phyloP scores from a whole-genome alignment of 2,329 filamentous ascomycete genomes.

The Phoma sp. region DNA sequence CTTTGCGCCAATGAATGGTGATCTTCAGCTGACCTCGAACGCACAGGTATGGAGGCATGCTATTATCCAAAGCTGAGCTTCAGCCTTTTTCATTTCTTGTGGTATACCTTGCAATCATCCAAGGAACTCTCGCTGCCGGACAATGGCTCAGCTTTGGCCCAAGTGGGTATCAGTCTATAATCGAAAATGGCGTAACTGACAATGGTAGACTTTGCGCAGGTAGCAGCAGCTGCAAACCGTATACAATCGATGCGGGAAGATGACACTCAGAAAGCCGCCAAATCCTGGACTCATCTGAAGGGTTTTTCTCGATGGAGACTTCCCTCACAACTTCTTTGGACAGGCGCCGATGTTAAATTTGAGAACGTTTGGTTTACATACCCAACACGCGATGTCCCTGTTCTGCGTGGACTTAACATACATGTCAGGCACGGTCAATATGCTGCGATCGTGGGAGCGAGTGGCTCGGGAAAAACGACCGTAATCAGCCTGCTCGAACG shows the following conservation, averaged over 20 bases:
- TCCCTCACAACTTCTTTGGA: constrained; percentile 15
- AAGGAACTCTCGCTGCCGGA: constrained; percentile 35
- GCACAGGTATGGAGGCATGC: constrained; percentile 33
- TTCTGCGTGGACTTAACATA: constrained; percentile 65
- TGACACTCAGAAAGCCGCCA: background rate
- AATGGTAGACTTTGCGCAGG: constrained; percentile 34
- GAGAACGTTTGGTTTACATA: constrained; percentile 81
- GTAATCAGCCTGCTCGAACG: constrained; percentile 89
- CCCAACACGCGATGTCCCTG: constrained; percentile 81
- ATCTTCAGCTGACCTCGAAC: background rate
- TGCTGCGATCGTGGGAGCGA: constrained; percentile 61
- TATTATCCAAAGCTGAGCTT: constrained; percentile 24
- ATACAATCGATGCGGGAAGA: constrained; percentile 23
- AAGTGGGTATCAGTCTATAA: constrained; percentile 20
- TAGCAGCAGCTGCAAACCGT: constrained; percentile 27
- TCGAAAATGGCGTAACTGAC: background rate
- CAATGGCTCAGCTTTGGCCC: constrained; percentile 37
- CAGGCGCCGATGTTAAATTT: constrained; percentile 66
- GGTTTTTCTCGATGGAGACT: constrained; percentile 15
- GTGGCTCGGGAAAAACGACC: constrained; percentile 90
- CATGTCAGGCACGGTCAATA: constrained; percentile 60
- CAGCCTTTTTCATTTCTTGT: constrained; percentile 29
- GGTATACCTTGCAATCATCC: constrained; percentile 35
- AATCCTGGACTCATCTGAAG: background rate
- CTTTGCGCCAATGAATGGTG: too few relatives aligned